A percentile compares a stretch with the other conserved stretches of the same genome.
Conservation (phyloP, 352 stramenopile genomes). For the Aphanomyces invadans region DNA sequence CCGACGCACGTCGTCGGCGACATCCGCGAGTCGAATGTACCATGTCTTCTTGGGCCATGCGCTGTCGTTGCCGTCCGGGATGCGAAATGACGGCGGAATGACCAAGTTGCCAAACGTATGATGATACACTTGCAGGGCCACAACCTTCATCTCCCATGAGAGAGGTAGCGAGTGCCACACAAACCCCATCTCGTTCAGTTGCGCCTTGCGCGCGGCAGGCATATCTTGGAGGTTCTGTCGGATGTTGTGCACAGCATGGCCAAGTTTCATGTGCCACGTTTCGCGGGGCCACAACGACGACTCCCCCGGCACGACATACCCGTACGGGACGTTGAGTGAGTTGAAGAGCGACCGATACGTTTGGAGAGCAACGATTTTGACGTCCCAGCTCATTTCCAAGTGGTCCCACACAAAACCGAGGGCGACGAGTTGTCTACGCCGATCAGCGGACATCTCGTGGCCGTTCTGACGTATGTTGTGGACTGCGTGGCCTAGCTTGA, state of each 20-base stretch:
- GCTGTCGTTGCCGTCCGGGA: conserved; percentile 37
- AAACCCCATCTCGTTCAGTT: conserved; percentile 87
- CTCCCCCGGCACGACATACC: conserved; percentile 81
- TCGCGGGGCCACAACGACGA: conserved; percentile 67
- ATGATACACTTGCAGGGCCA: conserved; percentile 45
- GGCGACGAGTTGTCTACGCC: conserved; percentile 35
- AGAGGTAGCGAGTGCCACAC: conserved; percentile 82
- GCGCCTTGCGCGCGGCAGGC: conserved; percentile 52
- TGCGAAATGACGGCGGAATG: conserved; percentile 59
- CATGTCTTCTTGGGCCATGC: conserved; percentile 45
- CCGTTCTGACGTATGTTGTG: conserved; percentile 56
- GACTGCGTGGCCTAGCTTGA: conserved; percentile 56
- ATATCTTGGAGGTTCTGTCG: conserved; percentile 79
- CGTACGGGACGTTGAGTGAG: conserved; percentile 87
- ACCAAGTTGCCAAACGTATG: conserved; percentile 42
- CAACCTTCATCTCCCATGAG: conserved; percentile 45
- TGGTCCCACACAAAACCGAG: conserved; percentile 66
- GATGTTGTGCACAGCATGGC: conserved; percentile 89
- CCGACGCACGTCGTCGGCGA: conserved; percentile 52
- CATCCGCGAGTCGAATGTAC: conserved; percentile 61
- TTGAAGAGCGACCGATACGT: conserved; percentile 78
- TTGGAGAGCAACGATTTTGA: conserved; percentile 74
- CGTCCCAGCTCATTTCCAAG: conserved; percentile 51
- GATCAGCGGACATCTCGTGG: conserved; percentile 44
- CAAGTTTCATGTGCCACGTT: conserved; percentile 82